Evolutionary conservation across 495 filamentous ascomycete species (phyloP).

Genomic region (Amniculicola lignicola): DNA sequence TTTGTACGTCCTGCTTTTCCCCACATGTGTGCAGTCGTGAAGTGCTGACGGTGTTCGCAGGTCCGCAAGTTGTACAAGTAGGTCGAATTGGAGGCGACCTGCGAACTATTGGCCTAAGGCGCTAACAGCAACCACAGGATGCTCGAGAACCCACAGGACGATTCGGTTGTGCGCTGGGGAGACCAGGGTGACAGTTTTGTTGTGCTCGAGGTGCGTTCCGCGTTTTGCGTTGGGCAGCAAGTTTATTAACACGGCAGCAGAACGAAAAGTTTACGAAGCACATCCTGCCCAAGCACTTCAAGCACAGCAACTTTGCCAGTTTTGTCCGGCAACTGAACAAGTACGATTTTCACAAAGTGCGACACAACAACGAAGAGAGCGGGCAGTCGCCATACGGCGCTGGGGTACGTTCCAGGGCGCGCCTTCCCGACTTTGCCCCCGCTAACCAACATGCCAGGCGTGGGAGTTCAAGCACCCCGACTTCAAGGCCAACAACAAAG

Average conservation of each 20-base stretch:
- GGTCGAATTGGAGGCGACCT: constrained; percentile 35
- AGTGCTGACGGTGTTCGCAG: constrained; percentile 47
- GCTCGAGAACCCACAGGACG: constrained; percentile 92
- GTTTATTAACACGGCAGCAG: constrained; percentile 45
- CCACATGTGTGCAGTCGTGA: not conserved
- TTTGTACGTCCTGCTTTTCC: constrained; percentile 59
- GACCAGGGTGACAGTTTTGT: constrained; percentile 94
- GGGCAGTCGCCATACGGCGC: constrained; percentile 87
- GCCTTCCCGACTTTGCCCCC: not conserved
- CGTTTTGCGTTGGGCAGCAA: not conserved
- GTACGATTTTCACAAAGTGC: constrained; percentile 99
- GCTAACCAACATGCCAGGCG: constrained; percentile 51
- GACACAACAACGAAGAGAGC: constrained; percentile 92
- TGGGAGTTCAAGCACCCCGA: constrained; percentile 99
- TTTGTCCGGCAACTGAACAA: constrained; percentile 99
- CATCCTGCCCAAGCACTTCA: constrained; percentile 97
- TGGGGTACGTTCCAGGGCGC: constrained; percentile 61
- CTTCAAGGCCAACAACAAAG: constrained; percentile 92
- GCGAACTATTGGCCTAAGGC: not conserved
- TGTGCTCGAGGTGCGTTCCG: constrained; percentile 75
- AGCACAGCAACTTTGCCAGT: constrained; percentile 98
- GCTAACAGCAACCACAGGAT: constrained; percentile 59
- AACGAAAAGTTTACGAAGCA: constrained; percentile 98
- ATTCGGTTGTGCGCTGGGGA: constrained; percentile 91
- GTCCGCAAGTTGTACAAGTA: constrained; percentile 99